Base-by-base conservation (phyloP, 495 filamentous ascomycete species). In the Annulohypoxylon moriforme region DNA sequence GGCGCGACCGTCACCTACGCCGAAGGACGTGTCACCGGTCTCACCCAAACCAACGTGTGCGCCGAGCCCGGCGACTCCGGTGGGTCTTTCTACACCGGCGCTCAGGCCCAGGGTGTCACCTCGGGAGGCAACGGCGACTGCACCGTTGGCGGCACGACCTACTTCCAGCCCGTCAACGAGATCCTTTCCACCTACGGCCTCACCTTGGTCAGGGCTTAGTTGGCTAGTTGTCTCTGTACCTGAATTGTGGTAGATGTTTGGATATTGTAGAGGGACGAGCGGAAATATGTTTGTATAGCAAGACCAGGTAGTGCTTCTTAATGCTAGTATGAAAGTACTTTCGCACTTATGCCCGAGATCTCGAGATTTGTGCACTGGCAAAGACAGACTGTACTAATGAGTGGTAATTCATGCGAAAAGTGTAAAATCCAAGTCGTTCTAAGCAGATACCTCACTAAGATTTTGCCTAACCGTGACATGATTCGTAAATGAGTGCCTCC, bases 151-250 rank as follows among this genome's bases (percentile, higher is more conserved):
- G 72, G 72, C 42, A 72, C 29, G 0, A 75, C 72, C 60, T 75
- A 72, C 72, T 75, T 75, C 72, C 72, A 75, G 69, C 72, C 72
- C 58, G 72, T 75, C 56, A 75, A 75, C 55, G 72, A 75, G 68
- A 75, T 75, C 47, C 69, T 75, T n/a, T 69, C 64, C 57, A 75
- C 68, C 68, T 75, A 75, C 69, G 69, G 72, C 50, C 72, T 75
- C 33, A 72, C 72, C 22, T 60, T 75, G 72, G 64, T 72, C 55
- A 60, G 61, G 55, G 47, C 53, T 69, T 65, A 60, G 25, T 3
- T 49, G 33, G 40, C 62, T 56, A 33, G 33, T 61, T 73, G 11
- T 62, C 38, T 55, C 18, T 34, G 31, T 47, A 59, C 44, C 60
- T 65, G 70, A 49, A 27, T 53, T 61, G 55, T 59, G 65, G 53